phyloP scores from a whole-genome alignment of 2,329 filamentous ascomycete genomes.

The Dryadomyces quercivorus region DNA sequence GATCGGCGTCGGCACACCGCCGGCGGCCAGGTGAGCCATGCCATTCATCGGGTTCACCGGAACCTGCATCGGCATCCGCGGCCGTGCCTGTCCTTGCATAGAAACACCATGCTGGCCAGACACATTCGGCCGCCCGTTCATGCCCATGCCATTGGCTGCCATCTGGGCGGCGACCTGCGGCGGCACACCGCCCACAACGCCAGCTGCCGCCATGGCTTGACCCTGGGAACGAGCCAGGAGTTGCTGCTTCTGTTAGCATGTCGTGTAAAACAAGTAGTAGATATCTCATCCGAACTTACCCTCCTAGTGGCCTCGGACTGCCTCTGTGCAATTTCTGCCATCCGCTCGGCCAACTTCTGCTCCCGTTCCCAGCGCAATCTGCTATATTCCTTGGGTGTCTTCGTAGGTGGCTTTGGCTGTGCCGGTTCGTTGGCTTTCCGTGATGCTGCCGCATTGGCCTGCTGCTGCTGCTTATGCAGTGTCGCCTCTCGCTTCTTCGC shows the following conservation, averaged over 20 bases:
- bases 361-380: constrained; percentile 80
- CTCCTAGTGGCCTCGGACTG: constrained; percentile 49
- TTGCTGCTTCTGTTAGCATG: constrained; percentile 11
- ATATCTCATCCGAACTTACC: constrained; percentile 25
- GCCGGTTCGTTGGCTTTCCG: constrained; percentile 64
- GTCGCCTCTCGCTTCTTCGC: constrained; percentile 86
- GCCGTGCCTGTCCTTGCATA: constrained; percentile 32
- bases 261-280: background rate
- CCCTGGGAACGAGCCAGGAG: constrained; percentile 11
- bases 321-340: constrained; percentile 42
- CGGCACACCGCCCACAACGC: constrained; percentile 23
- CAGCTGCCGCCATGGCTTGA: constrained; percentile 5
- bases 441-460: constrained; percentile 61
- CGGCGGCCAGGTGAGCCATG: constrained; percentile 36
- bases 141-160: constrained; percentile 20
- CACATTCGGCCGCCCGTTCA: constrained; percentile 27
- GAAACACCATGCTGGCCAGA: constrained; percentile 25
- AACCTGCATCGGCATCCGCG: constrained; percentile 42
- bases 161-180: constrained; percentile 29
- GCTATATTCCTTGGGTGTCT: constrained; percentile 86
- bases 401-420: constrained; percentile 37
- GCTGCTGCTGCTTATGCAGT: constrained; percentile 78
- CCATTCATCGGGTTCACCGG: constrained; percentile 37
- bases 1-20: constrained; percentile 35
- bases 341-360: constrained; percentile 48